Evolutionary conservation across 1,139 yeast species (phyloP), one percentile per base, ranked within the genome.

Genomic region (Wickerhamomyces sp.): DNA sequence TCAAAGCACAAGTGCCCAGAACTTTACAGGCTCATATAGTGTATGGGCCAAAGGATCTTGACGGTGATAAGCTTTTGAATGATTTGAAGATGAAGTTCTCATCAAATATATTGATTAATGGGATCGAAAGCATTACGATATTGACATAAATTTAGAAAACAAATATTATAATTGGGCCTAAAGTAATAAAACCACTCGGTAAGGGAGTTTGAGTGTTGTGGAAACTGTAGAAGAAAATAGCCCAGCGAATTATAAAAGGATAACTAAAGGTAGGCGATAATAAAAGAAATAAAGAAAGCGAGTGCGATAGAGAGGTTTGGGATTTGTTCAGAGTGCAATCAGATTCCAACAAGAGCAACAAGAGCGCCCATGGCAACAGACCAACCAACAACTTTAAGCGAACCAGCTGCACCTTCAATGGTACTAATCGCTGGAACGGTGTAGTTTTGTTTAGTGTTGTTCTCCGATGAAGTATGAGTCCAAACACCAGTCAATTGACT

Each of bases 41-140:
- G 0, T 49, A 47, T 34, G 53, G 51, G 0, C 24, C 41, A 4
- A 17, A 31, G 11, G 31, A 23, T n/a, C 24, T 44, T 9, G 29
- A 35, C 14, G 35, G 21, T 3, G 14, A 35, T 3, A 33, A 25
- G 13, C 18, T 45, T 4, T 35, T 46, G 24, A 23, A 28, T 2
- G 37, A 35, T 6, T 35, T 46, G 24, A 44, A 38, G 21, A 16
- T 11, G 8, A 46, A 36, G 35, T 8, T 27, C 3, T 21, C 28
- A 4, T n/a, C 14, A 8, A 23, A 21, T 8, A 17, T 28, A 11
- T 28, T 38, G 21, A 25, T 38, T 4, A 33, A 26, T 5, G 26
- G 26, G 15, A 39, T 42, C n/a, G 29, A 35, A 9, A 14, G 16
- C 11, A 14, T 30, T n/a, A n/a, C n/a, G n/a, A n/a, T n/a, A n/a